These are phyloP conservation scores for Cercospora beticola DNA, from an alignment of 2,329 filamentous ascomycete species.

Conservation along the genomic window DNA sequence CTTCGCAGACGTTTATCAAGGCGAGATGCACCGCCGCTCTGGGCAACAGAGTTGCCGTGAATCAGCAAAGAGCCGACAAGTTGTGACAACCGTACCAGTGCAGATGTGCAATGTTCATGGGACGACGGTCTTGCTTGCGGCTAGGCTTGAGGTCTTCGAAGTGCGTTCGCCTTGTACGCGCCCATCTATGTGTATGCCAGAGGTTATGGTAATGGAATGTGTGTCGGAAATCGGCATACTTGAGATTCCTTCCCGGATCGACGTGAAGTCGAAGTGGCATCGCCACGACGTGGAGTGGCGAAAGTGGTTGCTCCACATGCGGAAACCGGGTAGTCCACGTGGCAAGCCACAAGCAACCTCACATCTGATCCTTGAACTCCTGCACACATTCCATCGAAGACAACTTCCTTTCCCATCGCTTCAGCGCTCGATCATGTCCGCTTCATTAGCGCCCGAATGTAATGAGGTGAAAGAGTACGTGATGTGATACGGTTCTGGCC, in stretches of 20 bases:
- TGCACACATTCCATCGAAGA: not conserved
- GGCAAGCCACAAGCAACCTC: not conserved
- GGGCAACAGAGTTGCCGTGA: not conserved
- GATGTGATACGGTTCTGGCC: not conserved
- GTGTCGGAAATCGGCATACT: not conserved
- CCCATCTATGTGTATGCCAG: not conserved
- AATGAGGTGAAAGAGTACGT: slow-evolving; percentile 89
- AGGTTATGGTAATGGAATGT: not conserved
- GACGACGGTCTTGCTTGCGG: not conserved
- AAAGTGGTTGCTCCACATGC: not conserved
- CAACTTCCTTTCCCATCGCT: not conserved
- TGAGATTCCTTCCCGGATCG: not conserved
- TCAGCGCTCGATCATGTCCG: slow-evolving; percentile 66
- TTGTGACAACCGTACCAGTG: not conserved
- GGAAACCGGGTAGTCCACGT: not conserved
- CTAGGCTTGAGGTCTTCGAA: not conserved
- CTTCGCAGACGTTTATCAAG: not conserved
- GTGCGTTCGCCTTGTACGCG: not conserved
- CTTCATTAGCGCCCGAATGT: slow-evolving; percentile 90
- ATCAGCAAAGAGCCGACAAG: not conserved
- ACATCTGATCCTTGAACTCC: not conserved
- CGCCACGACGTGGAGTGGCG: not conserved
- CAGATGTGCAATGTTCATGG: not conserved
- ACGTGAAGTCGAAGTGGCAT: not conserved
- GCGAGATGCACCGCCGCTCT: not conserved